Conservation (phyloP, 331 rosid genomes). For the Stylosanthes scabra region DNA sequence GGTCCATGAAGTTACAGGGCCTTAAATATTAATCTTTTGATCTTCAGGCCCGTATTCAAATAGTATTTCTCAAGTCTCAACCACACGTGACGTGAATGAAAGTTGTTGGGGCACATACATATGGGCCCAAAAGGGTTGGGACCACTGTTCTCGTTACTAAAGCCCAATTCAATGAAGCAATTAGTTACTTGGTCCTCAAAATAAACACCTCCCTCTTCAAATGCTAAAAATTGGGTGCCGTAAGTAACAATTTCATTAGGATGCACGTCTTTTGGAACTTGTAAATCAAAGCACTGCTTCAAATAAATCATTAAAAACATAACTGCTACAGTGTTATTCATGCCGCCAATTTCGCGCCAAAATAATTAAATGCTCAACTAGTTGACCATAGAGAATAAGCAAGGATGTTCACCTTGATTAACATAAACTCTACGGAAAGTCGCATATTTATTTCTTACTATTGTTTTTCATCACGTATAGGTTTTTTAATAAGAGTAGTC, state of each 20-base stretch:
- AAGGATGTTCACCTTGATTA: slow-evolving; percentile 14
- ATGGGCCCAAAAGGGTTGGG: slow-evolving; percentile 30
- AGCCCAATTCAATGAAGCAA: slow-evolving; percentile 33
- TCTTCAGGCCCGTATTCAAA: slow-evolving; percentile 25
- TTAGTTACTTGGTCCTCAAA: not conserved
- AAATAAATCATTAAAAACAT: not conserved
- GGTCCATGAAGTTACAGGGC: slow-evolving; percentile 39
- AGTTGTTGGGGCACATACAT: slow-evolving; percentile 38
- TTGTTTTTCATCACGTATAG: too few species aligned
- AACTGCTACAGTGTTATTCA: not conserved
- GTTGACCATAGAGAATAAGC: slow-evolving; percentile 19
- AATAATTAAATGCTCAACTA: not conserved
- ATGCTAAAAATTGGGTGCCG: not conserved
- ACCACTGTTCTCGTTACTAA: slow-evolving; percentile 33
- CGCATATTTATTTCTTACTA: not conserved
- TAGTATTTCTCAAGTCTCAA: slow-evolving; percentile 13
- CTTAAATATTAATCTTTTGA: slow-evolving; percentile 20
- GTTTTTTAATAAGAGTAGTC: too few species aligned
- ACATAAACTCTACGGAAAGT: slow-evolving; percentile 44
- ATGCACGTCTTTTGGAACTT: slow-evolving; percentile 13
- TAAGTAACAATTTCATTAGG: not conserved
- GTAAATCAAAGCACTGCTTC: slow-evolving; percentile 14
- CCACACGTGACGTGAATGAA: slow-evolving; percentile 20
- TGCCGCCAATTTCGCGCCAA: slow-evolving; percentile 11
- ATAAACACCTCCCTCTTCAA: not conserved